A percentile compares a stretch with the other conserved stretches of the same genome.
These are phyloP conservation scores for Lentinula sp. DNA, from an alignment of 768 basidiomycete species.

Conservation along the genomic window DNA sequence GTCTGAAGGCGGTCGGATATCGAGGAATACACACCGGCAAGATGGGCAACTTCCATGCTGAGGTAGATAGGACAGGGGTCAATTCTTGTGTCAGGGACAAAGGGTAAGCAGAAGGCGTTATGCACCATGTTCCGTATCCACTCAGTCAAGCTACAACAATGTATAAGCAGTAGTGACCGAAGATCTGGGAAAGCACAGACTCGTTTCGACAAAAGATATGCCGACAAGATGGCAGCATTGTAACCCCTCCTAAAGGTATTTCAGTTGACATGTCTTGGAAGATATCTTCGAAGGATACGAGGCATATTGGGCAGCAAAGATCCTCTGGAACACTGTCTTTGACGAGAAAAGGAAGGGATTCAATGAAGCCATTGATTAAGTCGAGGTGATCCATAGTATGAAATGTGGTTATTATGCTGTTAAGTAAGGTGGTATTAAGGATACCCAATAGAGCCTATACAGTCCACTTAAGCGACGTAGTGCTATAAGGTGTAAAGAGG, in stretches of 20 bases:
- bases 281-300: constrained; percentile 37
- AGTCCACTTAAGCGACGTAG: too few relatives aligned
- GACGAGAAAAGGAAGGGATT: constrained; percentile 36
- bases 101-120: background rate
- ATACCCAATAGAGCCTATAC: too few relatives aligned
- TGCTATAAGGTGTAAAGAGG: too few relatives aligned
- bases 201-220: constrained; percentile 67
- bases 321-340: constrained; percentile 34
- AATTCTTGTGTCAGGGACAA: background rate
- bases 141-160: constrained; percentile 43
- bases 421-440: too few relatives aligned
- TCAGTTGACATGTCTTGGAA: background rate
- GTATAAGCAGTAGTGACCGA: background rate
- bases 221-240: constrained; percentile 52
- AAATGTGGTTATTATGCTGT: background rate
- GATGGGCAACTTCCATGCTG: constrained; percentile 72
- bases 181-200: constrained; percentile 28
- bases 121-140: constrained; percentile 59
- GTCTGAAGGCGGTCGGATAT: constrained; percentile 42
- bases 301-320: constrained; percentile 65
- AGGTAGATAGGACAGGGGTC: background rate
- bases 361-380: constrained; percentile 31
- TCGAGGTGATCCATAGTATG: constrained; percentile 11
- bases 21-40: constrained; percentile 55
- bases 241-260: constrained; percentile 32